Conservation (phyloP, 2,329 filamentous ascomycete species). For the Cryphonectria carpinicola region DNA sequence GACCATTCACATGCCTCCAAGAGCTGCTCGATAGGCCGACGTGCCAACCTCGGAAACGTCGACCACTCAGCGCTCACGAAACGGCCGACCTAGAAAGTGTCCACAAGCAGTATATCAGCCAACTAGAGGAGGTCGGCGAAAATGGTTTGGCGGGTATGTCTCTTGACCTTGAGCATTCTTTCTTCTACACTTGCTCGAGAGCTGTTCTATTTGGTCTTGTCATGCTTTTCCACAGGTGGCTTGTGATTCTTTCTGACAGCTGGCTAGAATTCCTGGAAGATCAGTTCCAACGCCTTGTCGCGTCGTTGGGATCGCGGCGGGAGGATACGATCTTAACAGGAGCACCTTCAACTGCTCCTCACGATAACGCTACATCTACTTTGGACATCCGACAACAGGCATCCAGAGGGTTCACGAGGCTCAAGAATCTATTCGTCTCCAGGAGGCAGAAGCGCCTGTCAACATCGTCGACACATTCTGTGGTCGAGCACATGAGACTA, state of each 20-base stretch:
- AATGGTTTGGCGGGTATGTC: background rate
- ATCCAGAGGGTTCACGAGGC: background rate
- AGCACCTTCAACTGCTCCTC: background rate
- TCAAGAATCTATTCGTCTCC: background rate
- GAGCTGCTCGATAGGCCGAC: background rate
- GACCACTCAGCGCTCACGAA: background rate
- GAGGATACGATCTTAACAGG: background rate
- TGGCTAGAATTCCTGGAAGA: background rate
- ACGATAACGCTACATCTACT: background rate
- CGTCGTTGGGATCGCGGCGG: background rate
- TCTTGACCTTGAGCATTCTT: background rate
- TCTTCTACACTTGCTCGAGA: background rate
- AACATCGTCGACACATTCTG: background rate
- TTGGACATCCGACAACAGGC: background rate
- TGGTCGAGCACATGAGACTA: background rate
- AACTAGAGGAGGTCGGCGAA: background rate
- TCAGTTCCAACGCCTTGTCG: background rate
- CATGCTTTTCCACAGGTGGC: background rate
- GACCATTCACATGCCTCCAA: background rate
- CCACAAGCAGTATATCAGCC: background rate
- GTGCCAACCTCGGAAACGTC: background rate
- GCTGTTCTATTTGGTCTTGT: background rate
- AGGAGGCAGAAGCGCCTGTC: background rate
- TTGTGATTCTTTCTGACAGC: background rate
- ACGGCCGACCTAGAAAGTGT: background rate